These are phyloP conservation scores for Paecilomyces dactylethromorphus DNA, from an alignment of 2,329 filamentous ascomycete genomes.

Conservation along the genomic window DNA sequence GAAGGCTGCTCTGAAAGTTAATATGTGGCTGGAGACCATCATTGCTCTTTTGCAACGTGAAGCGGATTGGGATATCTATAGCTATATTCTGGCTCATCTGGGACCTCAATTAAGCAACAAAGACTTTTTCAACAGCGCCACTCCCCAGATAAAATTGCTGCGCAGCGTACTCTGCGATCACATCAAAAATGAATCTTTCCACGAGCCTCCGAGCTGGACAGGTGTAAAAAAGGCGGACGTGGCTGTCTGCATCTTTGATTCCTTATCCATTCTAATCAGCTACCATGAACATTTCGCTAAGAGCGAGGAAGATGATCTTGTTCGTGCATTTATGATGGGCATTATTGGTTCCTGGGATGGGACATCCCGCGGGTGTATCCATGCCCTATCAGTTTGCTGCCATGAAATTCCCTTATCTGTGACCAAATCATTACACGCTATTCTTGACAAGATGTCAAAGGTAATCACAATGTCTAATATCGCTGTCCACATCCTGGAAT, in stretches of 20 bases:
- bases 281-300: constrained; percentile 83
- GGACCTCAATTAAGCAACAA: constrained; percentile 87
- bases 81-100: constrained; percentile 78
- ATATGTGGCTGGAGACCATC: constrained; percentile 70
- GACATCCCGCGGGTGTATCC: constrained; percentile 87
- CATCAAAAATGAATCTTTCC: constrained; percentile 68
- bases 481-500: constrained; percentile 91
- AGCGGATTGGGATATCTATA: constrained; percentile 86
- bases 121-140: constrained; percentile 68
- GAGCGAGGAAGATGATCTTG: constrained; percentile 81
- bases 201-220: constrained; percentile 72
- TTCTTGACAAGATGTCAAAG: constrained; percentile 88
- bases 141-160: constrained; percentile 68
- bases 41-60: constrained; percentile 67
- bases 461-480: constrained; percentile 92
- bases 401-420: constrained; percentile 86
- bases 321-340: constrained; percentile 77
- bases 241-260: constrained; percentile 80
- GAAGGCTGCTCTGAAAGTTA: constrained; percentile 51
- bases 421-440: constrained; percentile 74
- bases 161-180: constrained; percentile 75
- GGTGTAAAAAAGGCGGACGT: constrained; percentile 82
- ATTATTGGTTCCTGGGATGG: constrained; percentile 72
- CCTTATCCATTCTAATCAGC: constrained; percentile 78
- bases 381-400: constrained; percentile 89